Evolutionary conservation across 2,329 filamentous ascomycete species (phyloP).

Genomic region (Bipolaris oryzae): DNA sequence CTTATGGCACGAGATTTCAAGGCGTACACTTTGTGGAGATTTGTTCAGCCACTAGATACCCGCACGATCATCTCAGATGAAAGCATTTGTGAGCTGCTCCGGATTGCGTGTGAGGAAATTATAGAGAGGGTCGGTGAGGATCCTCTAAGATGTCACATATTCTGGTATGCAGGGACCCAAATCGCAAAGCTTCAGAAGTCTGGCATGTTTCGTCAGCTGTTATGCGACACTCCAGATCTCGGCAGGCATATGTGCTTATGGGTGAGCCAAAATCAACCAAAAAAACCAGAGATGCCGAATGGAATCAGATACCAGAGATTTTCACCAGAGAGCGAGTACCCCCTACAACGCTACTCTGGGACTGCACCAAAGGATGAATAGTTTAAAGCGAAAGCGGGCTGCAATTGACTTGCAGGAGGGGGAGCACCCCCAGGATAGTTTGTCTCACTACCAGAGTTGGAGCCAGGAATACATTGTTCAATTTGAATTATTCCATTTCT

Average conservation of each 20-base stretch:
- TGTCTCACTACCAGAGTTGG: not conserved
- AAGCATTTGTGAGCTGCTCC: constrained; percentile 2
- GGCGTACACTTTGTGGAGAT: not conserved
- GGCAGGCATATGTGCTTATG: not conserved
- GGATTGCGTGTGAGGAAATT: not conserved
- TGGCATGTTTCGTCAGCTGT: not conserved
- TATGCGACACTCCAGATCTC: not conserved
- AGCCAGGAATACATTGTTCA: not conserved
- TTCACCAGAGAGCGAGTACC: not conserved
- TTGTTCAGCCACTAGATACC: not conserved
- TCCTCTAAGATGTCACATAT: not conserved
- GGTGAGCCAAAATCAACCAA: not conserved
- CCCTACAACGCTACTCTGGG: not conserved
- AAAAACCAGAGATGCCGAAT: not conserved
- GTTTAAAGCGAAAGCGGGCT: not conserved
- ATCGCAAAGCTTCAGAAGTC: not conserved
- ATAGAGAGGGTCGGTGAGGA: not conserved
- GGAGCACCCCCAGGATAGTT: not conserved
- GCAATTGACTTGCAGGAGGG: not conserved
- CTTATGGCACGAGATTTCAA: not conserved
- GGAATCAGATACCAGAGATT: not conserved
- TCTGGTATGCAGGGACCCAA: not conserved
- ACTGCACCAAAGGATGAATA: not conserved
- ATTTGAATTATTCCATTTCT: not conserved
- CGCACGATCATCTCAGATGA: not conserved